Base-by-base conservation (phyloP, 306 rosid genomes). In the Lathyrus oleraceus region DNA sequence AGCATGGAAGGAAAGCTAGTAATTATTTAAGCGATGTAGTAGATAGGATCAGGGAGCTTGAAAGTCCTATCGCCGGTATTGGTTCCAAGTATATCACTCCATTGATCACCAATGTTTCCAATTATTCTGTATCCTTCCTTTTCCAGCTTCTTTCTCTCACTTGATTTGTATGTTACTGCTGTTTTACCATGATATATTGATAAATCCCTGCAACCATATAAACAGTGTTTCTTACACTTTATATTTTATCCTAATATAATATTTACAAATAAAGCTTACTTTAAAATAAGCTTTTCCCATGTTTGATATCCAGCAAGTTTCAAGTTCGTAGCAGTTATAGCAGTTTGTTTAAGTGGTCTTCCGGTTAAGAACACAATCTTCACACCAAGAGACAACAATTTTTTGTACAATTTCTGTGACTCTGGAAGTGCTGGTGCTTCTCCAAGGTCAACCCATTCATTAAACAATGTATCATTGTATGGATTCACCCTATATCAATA, bases 21-120 rank as follows among this genome's bases (percentile, higher is more conserved):
- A 10, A 10, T 52, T 23, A 53, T 1, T 35, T 35, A 35, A 2
- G 30, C 60, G 20, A 53, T 62, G 71, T 87, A 89, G 39, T 85
- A 87, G 74, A 87, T 1, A 0, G 96, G 93, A 70, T 89, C 84
- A 6, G 93, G 39, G 39, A 35, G 39, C 39, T 35, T 35, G 39
- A 35, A 35, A 7, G 39, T 35, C 39, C 39, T 35, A 35, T 35
- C 39, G 2, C 39, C 39, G 7, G 39, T 35, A 10, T 35, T 35
- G 2, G 39, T 35, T 35, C 93, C 96, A 40, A 87, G 47, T 1
- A 87, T 40, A 44, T 89, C 93, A 21, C 86, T 89, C 91, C 93
- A 87, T 69, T 89, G 96, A 20, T 89, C 96, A 0, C 96, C 91
- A 0, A 69, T 78, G 78, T 85, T 89, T 14, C 93, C 96, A 52